Base-by-base conservation (phyloP, 345 rosid genomes). In the Arabis alpina region DNA sequence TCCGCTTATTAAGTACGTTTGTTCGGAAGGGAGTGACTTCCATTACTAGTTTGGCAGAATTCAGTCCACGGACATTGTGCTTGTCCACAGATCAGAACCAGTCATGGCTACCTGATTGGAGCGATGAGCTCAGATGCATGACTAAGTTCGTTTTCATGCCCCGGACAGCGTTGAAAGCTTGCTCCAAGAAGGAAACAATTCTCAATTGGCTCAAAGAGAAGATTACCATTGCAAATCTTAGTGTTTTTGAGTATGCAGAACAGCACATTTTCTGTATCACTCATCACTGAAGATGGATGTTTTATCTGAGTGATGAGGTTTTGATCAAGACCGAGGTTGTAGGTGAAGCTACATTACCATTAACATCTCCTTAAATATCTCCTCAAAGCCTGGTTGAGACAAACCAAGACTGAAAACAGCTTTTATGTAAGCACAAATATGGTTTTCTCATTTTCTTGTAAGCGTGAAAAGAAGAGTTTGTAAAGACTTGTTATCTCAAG, bases 291-390 rank as follows among this genome's bases (percentile, higher is more conserved):
- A 8, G n/a, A 44, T 30, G 15, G 1, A 10, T 0, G 30, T 70
- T 68, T 48, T 88, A 34, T 63, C 88, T 0, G 25, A 2, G 1
- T 19, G 45, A 2, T 0, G 74, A 81, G 28, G 88, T 93, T 61
- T 54, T 93, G 83, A 88, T 89, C 82, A 93, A 91, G 85, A 93
- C 97, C 0, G 95, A 96, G 2, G 87, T 93, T 54, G 91, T 93
- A 7, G 96, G 93, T 11, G 97, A 93, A 76, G 89, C 86, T 48
- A 85, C 97, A 23, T 49, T 90, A 75, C 91, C 87, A 39, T 69
- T 74, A 13, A 86, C 43, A 76, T 79, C 59, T 76, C 82, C 23
- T 19, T 19, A 19, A 19, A 19, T 19, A 19, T 19, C 23, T 19
- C 23, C 23, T 19, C 23, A 19, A 19, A 19, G 23, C 23, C 23